Conservation (phyloP, 2,329 filamentous ascomycete genomes). For the Calycina herbarum region DNA sequence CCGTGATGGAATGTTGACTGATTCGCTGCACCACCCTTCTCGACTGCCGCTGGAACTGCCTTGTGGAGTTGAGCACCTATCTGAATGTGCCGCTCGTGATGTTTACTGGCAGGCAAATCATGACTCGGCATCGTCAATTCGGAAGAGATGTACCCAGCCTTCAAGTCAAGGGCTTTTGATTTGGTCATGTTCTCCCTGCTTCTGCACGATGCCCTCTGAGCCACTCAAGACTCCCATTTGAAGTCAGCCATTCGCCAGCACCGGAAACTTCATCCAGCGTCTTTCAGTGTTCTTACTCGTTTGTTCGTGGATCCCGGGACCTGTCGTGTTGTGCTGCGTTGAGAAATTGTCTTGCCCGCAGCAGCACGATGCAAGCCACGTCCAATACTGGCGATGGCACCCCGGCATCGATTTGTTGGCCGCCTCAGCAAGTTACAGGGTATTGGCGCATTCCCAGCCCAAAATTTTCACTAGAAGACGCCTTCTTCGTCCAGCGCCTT, state of each 20-base stretch:
- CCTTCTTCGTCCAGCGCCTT: conserved; percentile 15
- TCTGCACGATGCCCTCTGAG: neutral
- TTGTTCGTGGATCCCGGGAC: conserved; percentile 14
- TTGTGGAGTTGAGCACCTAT: neutral
- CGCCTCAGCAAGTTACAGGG: conserved; percentile 14
- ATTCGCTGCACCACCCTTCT: neutral
- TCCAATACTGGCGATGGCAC: conserved; percentile 8
- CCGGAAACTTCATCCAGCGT: neutral
- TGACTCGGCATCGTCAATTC: conserved; percentile 9
- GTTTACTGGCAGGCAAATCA: conserved; percentile 2
- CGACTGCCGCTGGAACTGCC: neutral
- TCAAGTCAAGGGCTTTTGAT: neutral
- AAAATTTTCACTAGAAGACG: conserved; percentile 21
- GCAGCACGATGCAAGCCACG: conserved; percentile 6
- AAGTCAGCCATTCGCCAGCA: neutral
- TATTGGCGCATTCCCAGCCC: conserved; percentile 12
- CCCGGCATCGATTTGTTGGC: conserved; percentile 7
- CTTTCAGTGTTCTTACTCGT: conserved; percentile 5
- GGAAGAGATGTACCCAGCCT: neutral
- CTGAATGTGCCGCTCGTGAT: neutral
- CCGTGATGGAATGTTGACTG: neutral
- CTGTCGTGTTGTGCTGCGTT: conserved; percentile 13
- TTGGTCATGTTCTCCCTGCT: conserved; percentile 9
- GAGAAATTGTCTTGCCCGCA: conserved; percentile 17
- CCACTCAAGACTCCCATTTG: neutral